Evolutionary conservation across 2,329 filamentous ascomycete genomes (phyloP).

Genomic region (Alternaria triticimaculans): DNA sequence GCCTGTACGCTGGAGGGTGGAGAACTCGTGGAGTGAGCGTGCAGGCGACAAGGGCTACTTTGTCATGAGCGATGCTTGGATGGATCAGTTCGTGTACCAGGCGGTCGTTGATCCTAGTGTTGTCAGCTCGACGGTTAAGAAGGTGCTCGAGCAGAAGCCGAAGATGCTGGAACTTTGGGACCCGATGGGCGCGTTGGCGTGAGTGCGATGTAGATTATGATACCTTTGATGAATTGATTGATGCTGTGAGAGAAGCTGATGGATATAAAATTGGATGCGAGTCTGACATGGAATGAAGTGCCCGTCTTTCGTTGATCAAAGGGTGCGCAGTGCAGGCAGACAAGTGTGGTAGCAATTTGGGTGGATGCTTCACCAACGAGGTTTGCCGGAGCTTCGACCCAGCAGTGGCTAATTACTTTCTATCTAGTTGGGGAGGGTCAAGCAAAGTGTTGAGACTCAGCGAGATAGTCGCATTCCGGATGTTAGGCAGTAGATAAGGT

Average conservation of each 20-base stretch:
- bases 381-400: background rate
- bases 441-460: no score
- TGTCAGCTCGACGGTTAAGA: constrained; percentile 66
- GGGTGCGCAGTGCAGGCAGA: background rate
- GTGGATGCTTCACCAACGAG: background rate
- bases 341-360: background rate
- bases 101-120: constrained; percentile 77
- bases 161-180: constrained; percentile 73
- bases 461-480: no score
- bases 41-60: constrained; percentile 83
- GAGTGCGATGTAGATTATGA: background rate
- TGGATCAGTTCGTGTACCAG: constrained; percentile 78
- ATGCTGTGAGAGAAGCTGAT: background rate
- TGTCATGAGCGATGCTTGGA: constrained; percentile 79
- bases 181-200: constrained; percentile 76
- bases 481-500: no score
- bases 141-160: constrained; percentile 74
- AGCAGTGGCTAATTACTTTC: no score
- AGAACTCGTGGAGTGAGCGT: constrained; percentile 80
- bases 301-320: background rate
- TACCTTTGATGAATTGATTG: background rate
- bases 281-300: background rate
- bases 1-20: constrained; percentile 80
- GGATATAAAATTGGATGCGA: accelerated
- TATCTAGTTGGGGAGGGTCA: no score